Evolutionary conservation across 2,329 filamentous ascomycete genomes (phyloP), one percentile per base, ranked within the genome.

Genomic region (Macrophomina tecta): DNA sequence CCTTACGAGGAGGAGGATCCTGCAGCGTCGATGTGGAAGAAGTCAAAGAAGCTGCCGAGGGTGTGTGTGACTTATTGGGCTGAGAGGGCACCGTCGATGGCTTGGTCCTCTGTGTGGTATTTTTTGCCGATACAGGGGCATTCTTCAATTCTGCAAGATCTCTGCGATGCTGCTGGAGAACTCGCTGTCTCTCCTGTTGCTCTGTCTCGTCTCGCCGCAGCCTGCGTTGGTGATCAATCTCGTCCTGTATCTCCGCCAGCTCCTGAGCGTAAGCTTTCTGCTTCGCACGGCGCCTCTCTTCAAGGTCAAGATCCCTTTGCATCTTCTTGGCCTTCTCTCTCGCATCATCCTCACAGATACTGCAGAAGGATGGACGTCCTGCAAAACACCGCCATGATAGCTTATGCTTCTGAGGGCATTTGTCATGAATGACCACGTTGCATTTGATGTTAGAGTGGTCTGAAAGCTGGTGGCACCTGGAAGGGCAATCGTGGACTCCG

Each of bases 401-500:
- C 8, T 78, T 81, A 71, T 92, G 90, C 0, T 81, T 78, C 1
- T 83, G 80, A 0, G 79, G 58, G 67, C 90, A 92, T 0, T 70
- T 79, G n/a, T 77, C 80, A 0, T 81, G 69, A 0, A 89, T 65
- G 5, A 82, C 72, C 1, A 69, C 69, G 34, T 18, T 71, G 69
- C 86, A 89, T 2, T 72, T 46, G 74, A 87, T 83, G 55, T 85
- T 83, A 0, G 83, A 85, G 71, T 91, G 89, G 66, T 91, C 84
- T 0, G 74, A 71, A 0, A 89, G 69, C 0, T 85, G 83, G 75
- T 94, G 91, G 67, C 91, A 94, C 6, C 81, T 81, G 0, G 79
- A 82, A 0, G 80, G 78, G 70, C 91, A 93, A 0, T 72, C 72
- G 69, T 93, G 90, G 0, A 83, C 45, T 0, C 83, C 83, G 65